Base-by-base conservation (phyloP, 2,329 filamentous ascomycete genomes). In the Aaosphaeria pasadenensis region DNA sequence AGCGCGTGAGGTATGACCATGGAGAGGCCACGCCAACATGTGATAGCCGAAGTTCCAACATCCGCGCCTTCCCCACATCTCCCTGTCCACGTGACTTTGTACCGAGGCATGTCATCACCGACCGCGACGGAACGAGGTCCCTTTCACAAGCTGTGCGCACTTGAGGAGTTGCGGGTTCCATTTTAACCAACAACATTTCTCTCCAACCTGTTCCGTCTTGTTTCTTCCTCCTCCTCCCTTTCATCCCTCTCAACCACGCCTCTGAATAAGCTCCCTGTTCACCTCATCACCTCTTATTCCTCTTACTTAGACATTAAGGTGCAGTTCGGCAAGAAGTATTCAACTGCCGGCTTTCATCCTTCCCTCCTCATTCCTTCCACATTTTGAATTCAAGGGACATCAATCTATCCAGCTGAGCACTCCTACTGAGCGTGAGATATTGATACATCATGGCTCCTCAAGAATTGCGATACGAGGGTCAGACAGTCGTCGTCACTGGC, bases 401-500 rank as follows among this genome's bases (percentile, higher is more conserved):
- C 31, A 24, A 24, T 24, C 43, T 17, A 46, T 13, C 39, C 47
- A 45, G 46, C 9, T 24, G 39, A 11, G 11, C 42, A 41, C 43
- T 38, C 42, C 32, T 48, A 48, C 43, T 11, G 35, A 30, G 9
- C 28, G 36, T 41, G 39, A 28, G 28, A 7, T 24, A 43, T 24
- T 44, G 7, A n/a, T 45, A 54, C 54, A 67, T 48, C 47, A 71
- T 71, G 67, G 59, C 63, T 45, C 58, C 64, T 50, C 67, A 73
- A 71, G 70, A 76, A 56, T 77, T 95, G 66, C 83, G 90, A 64
- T 96, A 87, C 70, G 91, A 95, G 75, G 87, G 85, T 74, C 89
- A 94, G 79, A 90, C 89, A 59, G 88, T 91, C 62, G 89, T 95
- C 58, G 85, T 95, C 58, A 95, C 89, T 42, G 90, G 89, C 63